Base-by-base conservation (phyloP, 208 protist genomes). In the Plasmodiophora brassicae region DNA sequence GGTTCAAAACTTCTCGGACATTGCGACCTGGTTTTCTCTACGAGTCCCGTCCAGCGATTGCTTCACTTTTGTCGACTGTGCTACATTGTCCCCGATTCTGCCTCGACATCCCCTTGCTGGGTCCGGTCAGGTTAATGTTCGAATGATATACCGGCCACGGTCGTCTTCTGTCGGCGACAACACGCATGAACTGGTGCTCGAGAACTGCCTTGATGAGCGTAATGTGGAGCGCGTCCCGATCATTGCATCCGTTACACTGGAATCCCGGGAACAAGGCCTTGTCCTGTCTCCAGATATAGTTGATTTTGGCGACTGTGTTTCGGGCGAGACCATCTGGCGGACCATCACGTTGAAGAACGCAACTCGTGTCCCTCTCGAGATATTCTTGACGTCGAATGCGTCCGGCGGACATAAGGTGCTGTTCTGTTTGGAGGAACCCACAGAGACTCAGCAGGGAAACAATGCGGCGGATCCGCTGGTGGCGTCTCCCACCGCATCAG, bases 241-340 rank as follows among this genome's bases (percentile, higher is more conserved):
- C 5, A 44, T 44, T 78, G 14, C n/a, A 36, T n/a, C 65, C 41
- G n/a, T 78, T 38, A 38, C 65, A n/a, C 5, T 38, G 14, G 65
- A 78, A 78, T 44, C 65, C 20, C 65, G 65, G 10, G 65, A 78
- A 78, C 5, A 5, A 36, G 65, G 65, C n/a, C 65, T 78, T 8
- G 14, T 44, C 5, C 5, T 78, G 5, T 38, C 65, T 32, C 5
- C 14, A 5, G 5, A 5, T 5, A 5, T 32, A 38, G n/a, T 78
- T 38, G 65, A 78, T 78, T 78, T 78, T 32, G 65, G 65, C 5
- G 65, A 78, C n/a, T 78, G 65, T 38, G 10, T 78, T 78, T 5
- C 65, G 10, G 65, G 65, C 14, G 65, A 78, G 41, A 32, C n/a
- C 5, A 32, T 32, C 41, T n/a, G 5, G 10, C 5, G n/a, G 41